A percentile compares a stretch with the other conserved stretches of the same genome.
Evolutionary conservation across 106 monocot species (phyloP).

Genomic region (Dendrobium nobile): DNA sequence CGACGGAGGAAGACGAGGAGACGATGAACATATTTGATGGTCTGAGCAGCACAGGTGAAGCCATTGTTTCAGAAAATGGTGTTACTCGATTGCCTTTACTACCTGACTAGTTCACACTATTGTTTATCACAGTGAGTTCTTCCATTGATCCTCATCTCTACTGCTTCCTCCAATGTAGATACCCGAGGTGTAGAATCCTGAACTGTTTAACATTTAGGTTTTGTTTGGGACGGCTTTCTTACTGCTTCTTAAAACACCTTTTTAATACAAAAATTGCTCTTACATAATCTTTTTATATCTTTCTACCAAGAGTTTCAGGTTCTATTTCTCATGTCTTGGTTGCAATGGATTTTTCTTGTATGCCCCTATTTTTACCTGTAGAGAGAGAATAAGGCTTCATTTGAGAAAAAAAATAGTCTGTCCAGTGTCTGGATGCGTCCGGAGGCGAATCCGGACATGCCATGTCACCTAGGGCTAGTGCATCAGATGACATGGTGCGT

Average conservation of each 20-base stretch:
- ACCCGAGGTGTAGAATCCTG: neutral
- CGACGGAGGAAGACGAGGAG: neutral
- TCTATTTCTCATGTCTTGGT: neutral
- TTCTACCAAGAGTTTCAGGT: neutral
- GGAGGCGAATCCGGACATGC: too few relatives aligned
- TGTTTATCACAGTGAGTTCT: neutral
- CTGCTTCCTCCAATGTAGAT: neutral
- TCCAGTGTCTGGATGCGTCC: too few relatives aligned
- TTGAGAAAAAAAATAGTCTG: too few relatives aligned
- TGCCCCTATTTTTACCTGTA: neutral
- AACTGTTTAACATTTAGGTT: too few relatives aligned
- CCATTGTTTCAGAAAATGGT: conserved; percentile 17
- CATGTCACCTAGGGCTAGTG: too few relatives aligned
- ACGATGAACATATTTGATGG: conserved; percentile 3
- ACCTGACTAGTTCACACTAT: conserved; percentile 13
- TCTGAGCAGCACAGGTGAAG: neutral
- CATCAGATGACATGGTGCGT: too few relatives aligned
- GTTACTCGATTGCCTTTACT: conserved; percentile 21
- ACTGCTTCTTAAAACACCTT: too few relatives aligned
- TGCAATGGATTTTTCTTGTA: neutral
- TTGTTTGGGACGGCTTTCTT: too few relatives aligned
- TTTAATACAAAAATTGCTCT: neutral
- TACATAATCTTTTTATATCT: neutral
- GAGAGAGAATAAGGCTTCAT: too few relatives aligned
- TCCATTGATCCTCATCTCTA: neutral